Conservation (phyloP, 2,329 filamentous ascomycete species). For the Cadophora malorum region DNA sequence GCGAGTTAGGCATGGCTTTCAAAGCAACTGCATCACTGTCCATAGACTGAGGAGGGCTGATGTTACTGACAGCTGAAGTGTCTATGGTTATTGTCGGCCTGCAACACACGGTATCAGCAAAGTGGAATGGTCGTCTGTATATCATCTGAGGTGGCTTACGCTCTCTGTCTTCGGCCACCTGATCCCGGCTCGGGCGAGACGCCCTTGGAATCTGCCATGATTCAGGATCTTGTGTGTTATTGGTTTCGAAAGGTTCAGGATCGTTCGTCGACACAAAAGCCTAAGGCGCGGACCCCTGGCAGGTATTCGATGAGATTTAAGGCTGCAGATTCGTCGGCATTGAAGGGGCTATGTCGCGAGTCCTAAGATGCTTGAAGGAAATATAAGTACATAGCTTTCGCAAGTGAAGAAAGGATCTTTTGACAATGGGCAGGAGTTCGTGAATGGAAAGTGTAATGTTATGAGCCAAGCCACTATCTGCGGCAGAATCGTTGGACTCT, state of each 20-base stretch:
- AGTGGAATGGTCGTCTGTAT: conserved; percentile 27
- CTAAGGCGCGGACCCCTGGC: conserved; percentile 41
- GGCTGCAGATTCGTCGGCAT: conserved; percentile 36
- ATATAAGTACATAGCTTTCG: conserved; percentile 37
- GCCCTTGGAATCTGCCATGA: conserved; percentile 38
- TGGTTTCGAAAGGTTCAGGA: conserved; percentile 27
- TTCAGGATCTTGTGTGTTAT: conserved; percentile 23
- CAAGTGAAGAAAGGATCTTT: conserved; percentile 10
- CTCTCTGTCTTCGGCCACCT: conserved; percentile 44
- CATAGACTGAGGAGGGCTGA: conserved; percentile 42
- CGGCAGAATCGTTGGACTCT: conserved; percentile 15
- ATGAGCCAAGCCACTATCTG: conserved; percentile 19
- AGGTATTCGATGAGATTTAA: conserved; percentile 30
- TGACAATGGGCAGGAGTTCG: conserved; percentile 10
- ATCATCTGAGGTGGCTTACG: conserved; percentile 38
- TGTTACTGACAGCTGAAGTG: conserved; percentile 56
- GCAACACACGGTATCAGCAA: conserved; percentile 32
- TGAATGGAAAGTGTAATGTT: conserved; percentile 8
- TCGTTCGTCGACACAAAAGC: conserved; percentile 38
- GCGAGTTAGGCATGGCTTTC: conserved; percentile 46
- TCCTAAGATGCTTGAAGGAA: conserved; percentile 23
- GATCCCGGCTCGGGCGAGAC: conserved; percentile 38
- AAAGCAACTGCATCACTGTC: conserved; percentile 45
- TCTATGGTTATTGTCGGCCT: conserved; percentile 63
- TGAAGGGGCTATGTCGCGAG: conserved; percentile 36